Evolutionary conservation across 1,139 yeast species (phyloP).

Genomic region (Saccharomycopsis hybrid): DNA sequence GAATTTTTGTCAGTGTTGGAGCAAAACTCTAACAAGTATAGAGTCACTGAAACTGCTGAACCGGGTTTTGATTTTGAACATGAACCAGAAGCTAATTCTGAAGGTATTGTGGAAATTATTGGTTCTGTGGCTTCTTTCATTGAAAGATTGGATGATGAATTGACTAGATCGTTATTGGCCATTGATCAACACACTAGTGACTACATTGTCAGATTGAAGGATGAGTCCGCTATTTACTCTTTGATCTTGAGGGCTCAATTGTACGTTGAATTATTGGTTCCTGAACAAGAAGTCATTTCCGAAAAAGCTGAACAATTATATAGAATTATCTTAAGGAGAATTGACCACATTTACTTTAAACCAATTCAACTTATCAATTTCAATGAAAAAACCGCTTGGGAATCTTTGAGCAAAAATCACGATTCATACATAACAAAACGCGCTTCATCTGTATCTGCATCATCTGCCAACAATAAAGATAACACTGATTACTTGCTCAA

Average conservation of each 20-base stretch:
- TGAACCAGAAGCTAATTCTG: conserved; percentile 59
- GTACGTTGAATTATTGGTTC: conserved; percentile 65
- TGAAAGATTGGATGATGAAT: conserved; percentile 94
- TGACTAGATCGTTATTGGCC: conserved; percentile 77
- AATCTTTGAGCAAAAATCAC: conserved; percentile 28
- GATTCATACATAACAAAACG: conserved; percentile 28
- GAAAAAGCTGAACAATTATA: conserved; percentile 56
- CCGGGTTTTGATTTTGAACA: conserved; percentile 75
- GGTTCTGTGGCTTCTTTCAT: conserved; percentile 84
- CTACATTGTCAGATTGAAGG: conserved; percentile 84
- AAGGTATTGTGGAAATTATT: conserved; percentile 66
- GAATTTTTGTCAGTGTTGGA: conserved; percentile 65
- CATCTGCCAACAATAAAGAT: conserved; percentile 26
- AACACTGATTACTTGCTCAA: conserved; percentile 56
- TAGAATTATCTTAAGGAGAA: conserved; percentile 74
- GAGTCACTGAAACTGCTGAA: conserved; percentile 71
- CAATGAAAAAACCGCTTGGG: conserved; percentile 72
- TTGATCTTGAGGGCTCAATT: conserved; percentile 80
- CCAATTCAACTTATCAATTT: conserved; percentile 67
- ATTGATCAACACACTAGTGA: conserved; percentile 95
- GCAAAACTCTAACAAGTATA: conserved; percentile 47
- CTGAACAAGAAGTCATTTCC: conserved; percentile 33
- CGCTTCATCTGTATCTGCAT: conserved; percentile 23
- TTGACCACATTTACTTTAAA: conserved; percentile 92
- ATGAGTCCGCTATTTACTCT: conserved; percentile 71